A percentile compares a stretch with the other conserved stretches of the same genome.
phyloP scores from a whole-genome alignment of 108 stramenopile genomes.

The Fragilaria radians region DNA sequence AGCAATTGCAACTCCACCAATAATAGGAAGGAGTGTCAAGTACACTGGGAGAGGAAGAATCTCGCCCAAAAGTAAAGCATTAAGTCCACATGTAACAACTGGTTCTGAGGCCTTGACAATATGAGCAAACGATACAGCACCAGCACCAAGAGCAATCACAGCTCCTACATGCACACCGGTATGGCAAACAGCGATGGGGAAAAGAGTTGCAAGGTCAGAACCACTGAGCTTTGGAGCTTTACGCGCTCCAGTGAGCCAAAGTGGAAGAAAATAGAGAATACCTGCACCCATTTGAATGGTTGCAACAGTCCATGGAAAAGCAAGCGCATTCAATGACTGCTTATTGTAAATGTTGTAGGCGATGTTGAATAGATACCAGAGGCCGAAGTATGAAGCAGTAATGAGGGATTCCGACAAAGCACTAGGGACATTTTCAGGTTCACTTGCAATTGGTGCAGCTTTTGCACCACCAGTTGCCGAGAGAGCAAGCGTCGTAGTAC shows the following conservation, averaged over 20 bases:
- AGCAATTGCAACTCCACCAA: slow-evolving; percentile 89
- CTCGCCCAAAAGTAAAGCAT: slow-evolving; percentile 60
- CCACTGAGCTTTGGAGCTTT: slow-evolving; percentile 43
- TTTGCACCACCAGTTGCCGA: no score
- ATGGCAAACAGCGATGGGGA: slow-evolving; percentile 79
- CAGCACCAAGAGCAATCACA: slow-evolving; percentile 73
- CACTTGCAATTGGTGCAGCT: no score
- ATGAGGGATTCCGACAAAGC: slow-evolving; percentile 24
- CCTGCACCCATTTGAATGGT: slow-evolving; percentile 88
- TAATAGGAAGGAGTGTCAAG: slow-evolving; percentile 74
- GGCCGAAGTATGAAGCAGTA: slow-evolving; percentile 78
- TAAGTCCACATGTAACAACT: slow-evolving; percentile 75
- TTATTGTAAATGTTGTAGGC: slow-evolving; percentile 98
- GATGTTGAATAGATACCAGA: slow-evolving; percentile 97
- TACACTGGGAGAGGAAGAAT: slow-evolving; percentile 77
- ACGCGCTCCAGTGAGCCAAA: slow-evolving; percentile 72
- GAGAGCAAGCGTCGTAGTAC: no score
- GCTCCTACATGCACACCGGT: slow-evolving; percentile 73
- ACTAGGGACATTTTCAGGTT: no score
- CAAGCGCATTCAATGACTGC: slow-evolving; percentile 84
- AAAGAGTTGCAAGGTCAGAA: slow-evolving; percentile 31
- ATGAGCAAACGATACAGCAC: slow-evolving; percentile 82
- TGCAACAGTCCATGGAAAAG: slow-evolving; percentile 85
- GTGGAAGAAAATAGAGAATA: slow-evolving; percentile 55
- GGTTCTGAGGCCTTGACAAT: slow-evolving; percentile 92